Evolutionary conservation across 768 basidiomycete species (phyloP).

Genomic region (Naganishia vishniacii): DNA sequence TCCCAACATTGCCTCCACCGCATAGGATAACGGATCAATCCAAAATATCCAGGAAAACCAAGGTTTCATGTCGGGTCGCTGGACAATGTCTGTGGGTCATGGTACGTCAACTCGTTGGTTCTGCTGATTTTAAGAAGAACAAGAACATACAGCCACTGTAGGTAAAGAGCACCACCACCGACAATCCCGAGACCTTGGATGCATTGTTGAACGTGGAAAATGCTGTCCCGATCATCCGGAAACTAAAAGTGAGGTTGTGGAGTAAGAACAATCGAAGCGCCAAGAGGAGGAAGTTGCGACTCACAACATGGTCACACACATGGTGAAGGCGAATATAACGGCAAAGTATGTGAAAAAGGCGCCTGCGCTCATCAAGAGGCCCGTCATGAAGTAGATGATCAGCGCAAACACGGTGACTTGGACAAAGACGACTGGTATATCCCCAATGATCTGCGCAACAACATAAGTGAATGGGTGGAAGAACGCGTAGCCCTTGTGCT

Average conservation of each 20-base stretch:
- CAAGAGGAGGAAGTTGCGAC: not conserved
- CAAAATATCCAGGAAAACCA: slow-evolving; percentile 47
- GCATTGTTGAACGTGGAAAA: slow-evolving; percentile 45
- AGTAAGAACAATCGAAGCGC: not conserved
- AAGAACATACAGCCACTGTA: slow-evolving; percentile 29
- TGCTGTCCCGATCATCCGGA: slow-evolving; percentile 39
- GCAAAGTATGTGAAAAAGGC: slow-evolving; percentile 37
- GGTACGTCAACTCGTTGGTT: no score
- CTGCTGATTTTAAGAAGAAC: no score
- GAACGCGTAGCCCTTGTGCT: slow-evolving; percentile 44
- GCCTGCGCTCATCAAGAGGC: slow-evolving; percentile 31
- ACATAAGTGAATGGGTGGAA: slow-evolving; percentile 49
- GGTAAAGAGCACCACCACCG: slow-evolving; percentile 40
- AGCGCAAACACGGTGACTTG: slow-evolving; percentile 42
- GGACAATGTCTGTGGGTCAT: slow-evolving; percentile 41
- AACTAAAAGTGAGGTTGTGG: slow-evolving; percentile 8
- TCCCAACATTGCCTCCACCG: slow-evolving; percentile 38
- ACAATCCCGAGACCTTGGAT: slow-evolving; percentile 41
- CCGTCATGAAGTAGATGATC: slow-evolving; percentile 44
- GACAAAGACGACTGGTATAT: slow-evolving; percentile 49
- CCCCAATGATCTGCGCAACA: slow-evolving; percentile 50
- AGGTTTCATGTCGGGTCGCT: slow-evolving; percentile 39
- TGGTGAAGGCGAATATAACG: slow-evolving; percentile 31
- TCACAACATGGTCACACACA: slow-evolving; percentile 36
- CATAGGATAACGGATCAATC: slow-evolving; percentile 45